phyloP scores from a whole-genome alignment of 2,329 filamentous ascomycete genomes.

The Aspergillus sp. region DNA sequence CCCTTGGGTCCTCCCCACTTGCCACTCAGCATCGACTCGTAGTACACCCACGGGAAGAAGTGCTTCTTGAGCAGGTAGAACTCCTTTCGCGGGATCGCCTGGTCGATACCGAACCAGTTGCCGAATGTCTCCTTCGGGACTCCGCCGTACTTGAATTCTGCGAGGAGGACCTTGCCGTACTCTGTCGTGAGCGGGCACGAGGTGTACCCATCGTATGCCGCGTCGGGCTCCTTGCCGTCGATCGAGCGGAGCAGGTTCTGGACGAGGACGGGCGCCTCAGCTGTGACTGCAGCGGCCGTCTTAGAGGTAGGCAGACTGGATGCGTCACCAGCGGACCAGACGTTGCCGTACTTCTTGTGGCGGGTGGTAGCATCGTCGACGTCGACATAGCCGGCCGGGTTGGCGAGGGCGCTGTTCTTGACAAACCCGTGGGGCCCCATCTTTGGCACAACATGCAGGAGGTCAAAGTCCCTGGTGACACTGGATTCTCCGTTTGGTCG shows the following conservation, averaged over 20 bases:
- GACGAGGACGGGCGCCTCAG: slow-evolving; percentile 54
- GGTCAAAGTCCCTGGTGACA: slow-evolving; percentile 52
- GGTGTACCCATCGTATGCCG: slow-evolving; percentile 56
- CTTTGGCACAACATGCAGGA: slow-evolving; percentile 60
- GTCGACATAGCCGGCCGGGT: slow-evolving; percentile 59
- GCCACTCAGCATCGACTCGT: slow-evolving; percentile 60
- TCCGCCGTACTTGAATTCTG: slow-evolving; percentile 66
- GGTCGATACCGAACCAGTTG: slow-evolving; percentile 56
- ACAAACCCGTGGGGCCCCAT: slow-evolving; percentile 59
- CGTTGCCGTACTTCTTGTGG: slow-evolving; percentile 56
- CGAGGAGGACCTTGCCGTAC: slow-evolving; percentile 63
- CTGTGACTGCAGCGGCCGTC: slow-evolving; percentile 55
- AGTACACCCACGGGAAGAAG: slow-evolving; percentile 68
- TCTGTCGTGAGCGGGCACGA: slow-evolving; percentile 57
- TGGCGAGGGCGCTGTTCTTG: slow-evolving; percentile 54
- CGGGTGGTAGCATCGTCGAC: slow-evolving; percentile 55
- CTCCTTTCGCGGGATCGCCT: slow-evolving; percentile 53
- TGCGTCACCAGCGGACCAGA: slow-evolving; percentile 61
- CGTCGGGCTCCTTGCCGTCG: slow-evolving; percentile 48
- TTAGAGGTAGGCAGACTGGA: slow-evolving; percentile 61
- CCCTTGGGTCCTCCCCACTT: slow-evolving; percentile 63
- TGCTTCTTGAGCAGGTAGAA: slow-evolving; percentile 67
- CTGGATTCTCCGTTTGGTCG: slow-evolving; percentile 44
- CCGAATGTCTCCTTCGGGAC: slow-evolving; percentile 64
- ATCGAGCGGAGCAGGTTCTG: slow-evolving; percentile 47